These are phyloP conservation scores for Tricholoma flavovirens DNA, from an alignment of 768 basidiomycete genomes.

Conservation along the genomic window DNA sequence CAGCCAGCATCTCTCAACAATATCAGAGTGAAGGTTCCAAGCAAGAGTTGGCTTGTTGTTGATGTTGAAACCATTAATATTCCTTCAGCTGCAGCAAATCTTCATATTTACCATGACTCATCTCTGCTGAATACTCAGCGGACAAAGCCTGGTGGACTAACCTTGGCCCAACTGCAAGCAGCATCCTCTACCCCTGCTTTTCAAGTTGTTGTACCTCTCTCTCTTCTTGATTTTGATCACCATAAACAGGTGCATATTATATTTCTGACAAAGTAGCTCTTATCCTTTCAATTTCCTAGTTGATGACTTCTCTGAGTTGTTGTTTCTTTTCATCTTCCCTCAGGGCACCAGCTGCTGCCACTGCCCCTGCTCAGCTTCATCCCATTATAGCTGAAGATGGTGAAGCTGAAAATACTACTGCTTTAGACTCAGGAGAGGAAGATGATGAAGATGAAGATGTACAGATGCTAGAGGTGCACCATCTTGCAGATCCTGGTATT, in stretches of 20 bases:
- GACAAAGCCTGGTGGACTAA: constrained; percentile 3
- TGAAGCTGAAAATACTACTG: too few species aligned
- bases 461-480: constrained; percentile 2
- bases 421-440: too few species aligned
- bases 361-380: too few species aligned
- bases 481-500: not conserved
- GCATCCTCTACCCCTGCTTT: not conserved
- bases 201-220: not conserved
- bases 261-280: too few species aligned
- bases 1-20: constrained; percentile 4
- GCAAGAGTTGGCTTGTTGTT: constrained; percentile 8
- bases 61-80: constrained; percentile 6
- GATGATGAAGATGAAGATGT: not conserved
- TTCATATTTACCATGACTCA: constrained; percentile 4
- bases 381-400: too few species aligned
- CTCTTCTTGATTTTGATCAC: not conserved
- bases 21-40: constrained; percentile 9
- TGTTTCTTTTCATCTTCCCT: too few species aligned
- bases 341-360: too few species aligned
- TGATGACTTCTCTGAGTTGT: too few species aligned
- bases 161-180: constrained; percentile 2
- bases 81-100: constrained; percentile 9
- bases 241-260: too few species aligned
- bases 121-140: not conserved
- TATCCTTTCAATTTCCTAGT: too few species aligned